A percentile compares a stretch with the other conserved stretches of the same genome.
Conservation (phyloP, 139 green algal species). For the Chara braunii region DNA sequence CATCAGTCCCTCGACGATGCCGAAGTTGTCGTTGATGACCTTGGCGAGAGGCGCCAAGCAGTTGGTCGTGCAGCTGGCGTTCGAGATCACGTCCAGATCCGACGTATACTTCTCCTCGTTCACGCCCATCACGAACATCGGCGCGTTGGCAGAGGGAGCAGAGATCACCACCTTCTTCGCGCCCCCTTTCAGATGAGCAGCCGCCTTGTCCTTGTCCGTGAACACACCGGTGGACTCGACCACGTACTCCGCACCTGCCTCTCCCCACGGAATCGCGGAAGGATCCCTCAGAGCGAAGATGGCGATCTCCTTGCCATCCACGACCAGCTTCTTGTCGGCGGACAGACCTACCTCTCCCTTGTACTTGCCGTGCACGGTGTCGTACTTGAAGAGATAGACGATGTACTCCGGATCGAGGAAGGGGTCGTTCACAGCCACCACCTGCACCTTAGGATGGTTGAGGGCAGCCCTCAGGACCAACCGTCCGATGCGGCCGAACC, state of each 20-base stretch:
- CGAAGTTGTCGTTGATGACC: conserved; percentile 56
- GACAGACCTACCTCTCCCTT: no score
- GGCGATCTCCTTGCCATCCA: no score
- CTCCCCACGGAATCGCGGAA: conserved; percentile 76
- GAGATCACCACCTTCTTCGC: conserved; percentile 98
- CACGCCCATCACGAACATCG: conserved; percentile 73
- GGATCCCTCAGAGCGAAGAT: no score
- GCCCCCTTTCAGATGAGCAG: conserved; percentile 48
- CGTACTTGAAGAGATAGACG: no score
- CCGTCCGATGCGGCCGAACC: no score
- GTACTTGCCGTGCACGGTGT: no score
- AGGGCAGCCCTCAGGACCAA: no score
- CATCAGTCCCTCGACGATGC: conserved; percentile 70
- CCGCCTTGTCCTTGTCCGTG: conserved; percentile 26
- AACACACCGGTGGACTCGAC: conserved; percentile 82
- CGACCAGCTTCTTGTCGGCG: no score
- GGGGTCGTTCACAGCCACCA: no score
- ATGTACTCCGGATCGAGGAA: no score
- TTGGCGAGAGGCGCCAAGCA: conserved; percentile 54
- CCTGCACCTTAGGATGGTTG: no score
- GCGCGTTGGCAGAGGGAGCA: conserved; percentile 75
- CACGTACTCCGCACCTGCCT: conserved; percentile 72
- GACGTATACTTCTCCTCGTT: conserved; percentile 49
- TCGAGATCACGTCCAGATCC: conserved; percentile 46
- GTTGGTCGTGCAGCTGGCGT: conserved; percentile 57